Conservation (phyloP, 1,284 basidiomycete genomes). For the Paramarasmius palmivorus region DNA sequence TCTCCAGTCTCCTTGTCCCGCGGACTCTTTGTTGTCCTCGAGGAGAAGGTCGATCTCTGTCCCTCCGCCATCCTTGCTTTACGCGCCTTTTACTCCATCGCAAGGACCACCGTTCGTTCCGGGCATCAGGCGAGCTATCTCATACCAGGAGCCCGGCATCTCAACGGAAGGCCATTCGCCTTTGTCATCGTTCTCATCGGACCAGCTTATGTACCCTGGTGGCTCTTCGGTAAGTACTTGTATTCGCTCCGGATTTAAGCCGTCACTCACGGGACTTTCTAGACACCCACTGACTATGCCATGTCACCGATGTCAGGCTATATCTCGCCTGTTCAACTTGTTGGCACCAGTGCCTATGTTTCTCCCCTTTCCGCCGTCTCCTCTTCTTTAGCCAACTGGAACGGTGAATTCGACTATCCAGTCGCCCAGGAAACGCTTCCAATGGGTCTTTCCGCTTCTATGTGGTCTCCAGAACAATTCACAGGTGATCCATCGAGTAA, state of each 20-base stretch:
- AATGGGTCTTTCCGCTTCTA: neutral
- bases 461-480: neutral
- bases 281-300: neutral
- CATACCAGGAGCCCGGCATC: neutral
- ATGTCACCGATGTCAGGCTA: neutral
- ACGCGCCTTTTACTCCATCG: neutral
- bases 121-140: neutral
- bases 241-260: neutral
- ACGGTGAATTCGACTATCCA: constrained; percentile 15
- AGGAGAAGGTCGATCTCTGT: constrained; percentile 11
- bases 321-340: neutral
- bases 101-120: neutral
- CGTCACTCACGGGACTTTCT: neutral
- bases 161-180: neutral
- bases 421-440: neutral
- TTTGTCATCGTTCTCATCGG: neutral
- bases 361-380: constrained; percentile 30
- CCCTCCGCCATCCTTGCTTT: constrained; percentile 2
- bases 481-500: constrained; percentile 5
- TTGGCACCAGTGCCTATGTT: constrained; percentile 4
- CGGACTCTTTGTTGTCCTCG: too few relatives aligned
- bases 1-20: too few relatives aligned
- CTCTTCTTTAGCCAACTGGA: constrained; percentile 33
- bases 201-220: neutral
- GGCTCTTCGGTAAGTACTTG: neutral